phyloP scores from a whole-genome alignment of 2,329 filamentous ascomycete genomes.

The Sporothrix humicola region DNA sequence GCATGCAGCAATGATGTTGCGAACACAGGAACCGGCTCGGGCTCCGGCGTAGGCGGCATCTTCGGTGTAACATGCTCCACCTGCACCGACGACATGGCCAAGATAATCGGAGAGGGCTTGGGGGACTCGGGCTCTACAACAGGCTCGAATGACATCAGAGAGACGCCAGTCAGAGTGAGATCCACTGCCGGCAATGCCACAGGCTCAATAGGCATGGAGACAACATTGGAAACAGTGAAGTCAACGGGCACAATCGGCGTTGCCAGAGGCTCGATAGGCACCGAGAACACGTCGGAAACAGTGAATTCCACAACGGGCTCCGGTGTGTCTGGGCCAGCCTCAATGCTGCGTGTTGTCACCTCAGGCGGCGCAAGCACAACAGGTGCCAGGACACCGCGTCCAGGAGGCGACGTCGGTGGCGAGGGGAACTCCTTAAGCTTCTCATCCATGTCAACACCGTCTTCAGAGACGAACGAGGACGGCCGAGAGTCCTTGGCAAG shows the following conservation, averaged over 20 bases:
- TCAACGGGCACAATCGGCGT: background rate
- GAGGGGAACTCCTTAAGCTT: constrained; percentile 61
- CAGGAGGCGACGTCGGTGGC: constrained; percentile 54
- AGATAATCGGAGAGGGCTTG: constrained; percentile 2
- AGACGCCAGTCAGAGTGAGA: constrained; percentile 33
- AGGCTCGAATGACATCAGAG: constrained; percentile 32
- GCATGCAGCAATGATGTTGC: constrained; percentile 32
- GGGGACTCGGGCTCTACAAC: constrained; percentile 31
- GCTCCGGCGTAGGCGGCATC: constrained; percentile 24
- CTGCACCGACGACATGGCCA: constrained; percentile 32
- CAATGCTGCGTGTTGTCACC: constrained; percentile 17
- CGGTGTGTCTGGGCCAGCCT: background rate
- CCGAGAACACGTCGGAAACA: constrained; percentile 33
- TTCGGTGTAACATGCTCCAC: constrained; percentile 32
- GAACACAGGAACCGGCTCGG: constrained; percentile 29
- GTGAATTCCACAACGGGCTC: constrained; percentile 25
- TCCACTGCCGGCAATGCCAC: constrained; percentile 1
- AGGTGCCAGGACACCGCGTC: constrained; percentile 38
- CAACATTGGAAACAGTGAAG: constrained; percentile 34
- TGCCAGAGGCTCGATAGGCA: constrained; percentile 31
- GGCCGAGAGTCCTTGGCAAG: constrained; percentile 31
- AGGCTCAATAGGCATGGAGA: constrained; percentile 33
- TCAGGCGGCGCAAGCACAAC: constrained; percentile 43
- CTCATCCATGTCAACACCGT: constrained; percentile 48
- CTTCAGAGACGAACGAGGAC: constrained; percentile 34